phyloP scores from a whole-genome alignment of 2,329 filamentous ascomycete genomes.

The Aspergillus unguis region DNA sequence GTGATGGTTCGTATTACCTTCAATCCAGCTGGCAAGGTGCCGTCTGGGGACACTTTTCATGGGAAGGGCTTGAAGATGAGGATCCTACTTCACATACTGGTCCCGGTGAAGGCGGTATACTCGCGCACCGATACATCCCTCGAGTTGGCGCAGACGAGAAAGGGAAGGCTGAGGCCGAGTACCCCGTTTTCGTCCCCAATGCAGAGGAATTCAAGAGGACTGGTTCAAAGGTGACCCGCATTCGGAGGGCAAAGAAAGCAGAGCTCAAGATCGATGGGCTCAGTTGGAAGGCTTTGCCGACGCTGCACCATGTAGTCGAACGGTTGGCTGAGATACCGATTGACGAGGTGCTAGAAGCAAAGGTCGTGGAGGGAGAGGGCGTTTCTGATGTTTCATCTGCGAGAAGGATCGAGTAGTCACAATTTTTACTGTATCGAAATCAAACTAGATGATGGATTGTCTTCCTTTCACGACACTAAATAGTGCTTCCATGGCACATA shows the following conservation, averaged over 20 bases:
- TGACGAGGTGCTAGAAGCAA: conserved; percentile 55
- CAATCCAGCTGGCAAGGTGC: conserved; percentile 44
- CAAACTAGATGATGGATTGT: too few relatives aligned
- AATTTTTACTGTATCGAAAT: not conserved
- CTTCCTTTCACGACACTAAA: too few relatives aligned
- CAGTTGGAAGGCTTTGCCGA: conserved; percentile 57
- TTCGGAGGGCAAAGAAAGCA: conserved; percentile 37
- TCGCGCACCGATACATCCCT: conserved; percentile 59
- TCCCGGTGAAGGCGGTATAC: conserved; percentile 19
- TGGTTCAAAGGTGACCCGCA: conserved; percentile 21
- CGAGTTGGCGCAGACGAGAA: conserved; percentile 47
- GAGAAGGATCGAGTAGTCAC: conserved; percentile 7
- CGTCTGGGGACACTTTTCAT: conserved; percentile 39
- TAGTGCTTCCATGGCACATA: too few relatives aligned
- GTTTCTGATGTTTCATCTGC: conserved; percentile 39
- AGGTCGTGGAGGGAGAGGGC: conserved; percentile 54
- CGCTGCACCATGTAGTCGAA: conserved; percentile 56
- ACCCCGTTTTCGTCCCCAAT: conserved; percentile 44
- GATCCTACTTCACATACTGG: conserved; percentile 19
- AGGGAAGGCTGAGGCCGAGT: conserved; percentile 54
- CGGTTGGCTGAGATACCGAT: conserved; percentile 56
- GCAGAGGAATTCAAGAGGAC: conserved; percentile 34
- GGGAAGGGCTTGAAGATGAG: conserved; percentile 34
- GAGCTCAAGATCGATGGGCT: conserved; percentile 48
- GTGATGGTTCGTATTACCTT: conserved; percentile 37